Base-by-base conservation (phyloP, 2,329 filamentous ascomycete genomes). In the Orbilia javanica region DNA sequence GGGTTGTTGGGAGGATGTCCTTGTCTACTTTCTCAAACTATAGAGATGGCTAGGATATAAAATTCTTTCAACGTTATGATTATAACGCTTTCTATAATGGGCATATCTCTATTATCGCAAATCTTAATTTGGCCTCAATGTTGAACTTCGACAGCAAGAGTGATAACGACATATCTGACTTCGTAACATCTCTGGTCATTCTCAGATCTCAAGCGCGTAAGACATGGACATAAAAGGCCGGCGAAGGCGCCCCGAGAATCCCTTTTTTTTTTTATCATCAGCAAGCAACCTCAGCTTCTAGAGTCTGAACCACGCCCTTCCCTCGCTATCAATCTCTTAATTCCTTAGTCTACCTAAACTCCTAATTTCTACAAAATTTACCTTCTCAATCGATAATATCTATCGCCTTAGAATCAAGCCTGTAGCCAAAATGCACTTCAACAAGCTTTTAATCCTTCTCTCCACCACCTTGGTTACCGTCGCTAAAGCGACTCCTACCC, bases 401-500 rank as follows among this genome's bases (percentile, higher is more conserved):
- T 18, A 52, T n/a, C 27, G n/a, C n/a, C n/a, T n/a, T n/a, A n/a
- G n/a, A 3, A n/a, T 1, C 10, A 52, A 52, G 7, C n/a, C 4
- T 8, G n/a, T 7, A 42, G 3, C 18, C 48, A 55, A 29, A 57
- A 68, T 68, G 64, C 64, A 29, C n/a, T 42, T 68, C 50, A 68
- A 57, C 15, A 68, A 68, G 20, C 10, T 68, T 44, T 11, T 68
- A 6, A 13, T 68, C 8, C 13, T 68, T 42, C 50, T 68, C 34
- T 55, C 64, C 3, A 52, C 48, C 31, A 57, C 64, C n/a, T 57
- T 68, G 42, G 34, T 34, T 1, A 57, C 64, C 29, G 18, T 68
- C 4, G 27, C 64, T 11, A 52, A 44, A 7, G 64, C 64, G 15
- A 57, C 48, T 0, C 64, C 64, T 10, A 44, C 64, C 15, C 64